These are phyloP conservation scores for Diplotaxis tenuifolia DNA, from an alignment of 345 rosid genomes.

Conservation along the genomic window DNA sequence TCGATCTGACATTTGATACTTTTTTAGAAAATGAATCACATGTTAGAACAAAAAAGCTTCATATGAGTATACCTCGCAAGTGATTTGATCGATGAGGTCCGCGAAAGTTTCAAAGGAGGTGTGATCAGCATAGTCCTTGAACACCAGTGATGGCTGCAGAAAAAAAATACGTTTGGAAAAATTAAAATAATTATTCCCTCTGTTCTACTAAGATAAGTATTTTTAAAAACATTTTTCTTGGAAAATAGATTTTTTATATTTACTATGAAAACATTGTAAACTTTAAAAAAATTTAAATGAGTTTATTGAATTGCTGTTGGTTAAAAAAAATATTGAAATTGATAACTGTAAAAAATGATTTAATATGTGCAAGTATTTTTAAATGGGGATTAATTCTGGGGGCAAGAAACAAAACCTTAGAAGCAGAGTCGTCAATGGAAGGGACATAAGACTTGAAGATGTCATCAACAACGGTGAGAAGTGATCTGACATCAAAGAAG, in stretches of 20 bases:
- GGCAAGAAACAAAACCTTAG: conserved; percentile 35
- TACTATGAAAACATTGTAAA: too few species aligned
- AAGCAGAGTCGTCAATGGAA: conserved; percentile 31
- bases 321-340: not conserved
- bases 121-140: conserved; percentile 46
- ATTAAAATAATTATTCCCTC: too few species aligned
- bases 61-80: conserved; percentile 53
- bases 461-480: conserved; percentile 61
- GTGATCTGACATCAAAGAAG: conserved; percentile 55
- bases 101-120: conserved; percentile 49
- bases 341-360: too few species aligned
- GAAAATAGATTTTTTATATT: too few species aligned
- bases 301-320: too few species aligned
- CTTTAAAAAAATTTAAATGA: too few species aligned
- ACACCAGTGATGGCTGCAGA: conserved; percentile 33
- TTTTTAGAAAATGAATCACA: not conserved
- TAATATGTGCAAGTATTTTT: too few species aligned
- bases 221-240: too few species aligned
- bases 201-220: too few species aligned
- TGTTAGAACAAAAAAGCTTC: not conserved
- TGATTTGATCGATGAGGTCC: conserved; percentile 58
- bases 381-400: not conserved
- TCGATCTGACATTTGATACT: conserved; percentile 44
- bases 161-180: too few species aligned
- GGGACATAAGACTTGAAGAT: conserved; percentile 60